Evolutionary conservation across 2,329 filamentous ascomycete species (phyloP).

Genomic region (Thelonectria blattea): DNA sequence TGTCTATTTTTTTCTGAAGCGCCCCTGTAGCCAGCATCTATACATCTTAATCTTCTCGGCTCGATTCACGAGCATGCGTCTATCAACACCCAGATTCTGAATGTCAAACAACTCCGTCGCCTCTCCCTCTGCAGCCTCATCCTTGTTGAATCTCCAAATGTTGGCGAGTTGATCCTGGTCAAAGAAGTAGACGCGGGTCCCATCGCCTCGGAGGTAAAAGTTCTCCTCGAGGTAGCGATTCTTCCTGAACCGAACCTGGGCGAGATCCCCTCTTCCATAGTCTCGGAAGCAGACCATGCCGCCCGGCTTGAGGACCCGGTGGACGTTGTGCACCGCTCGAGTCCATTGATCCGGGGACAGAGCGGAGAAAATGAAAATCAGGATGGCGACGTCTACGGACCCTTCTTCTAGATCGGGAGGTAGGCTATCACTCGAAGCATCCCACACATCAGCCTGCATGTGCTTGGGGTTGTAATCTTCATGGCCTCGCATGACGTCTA

Average conservation of each 20-base stretch:
- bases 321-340: constrained; percentile 80
- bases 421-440: constrained; percentile 74
- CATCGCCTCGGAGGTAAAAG: constrained; percentile 95
- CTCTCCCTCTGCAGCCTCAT: constrained; percentile 24
- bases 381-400: constrained; percentile 88
- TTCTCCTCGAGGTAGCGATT: constrained; percentile 94
- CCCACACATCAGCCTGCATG: constrained; percentile 95
- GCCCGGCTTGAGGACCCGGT: constrained; percentile 84
- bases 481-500: constrained; percentile 87
- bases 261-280: constrained; percentile 93
- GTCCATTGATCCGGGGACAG: constrained; percentile 85
- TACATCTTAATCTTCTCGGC: constrained; percentile 96
- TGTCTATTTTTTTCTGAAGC: constrained; percentile 72
- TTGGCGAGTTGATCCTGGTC: constrained; percentile 79
- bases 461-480: constrained; percentile 73
- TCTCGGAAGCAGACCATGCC: constrained; percentile 95
- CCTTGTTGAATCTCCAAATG: constrained; percentile 71
- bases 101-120: constrained; percentile 65
- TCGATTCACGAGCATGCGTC: constrained; percentile 89
- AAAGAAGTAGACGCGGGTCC: constrained; percentile 97
- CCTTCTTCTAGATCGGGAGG: constrained; percentile 78
- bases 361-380: constrained; percentile 98
- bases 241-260: constrained; percentile 97
- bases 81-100: constrained; percentile 81
- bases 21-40: constrained; percentile 91